These are phyloP conservation scores for Galeopsis tetrahit DNA, from an alignment of 257 asterid genomes.

Conservation along the genomic window DNA sequence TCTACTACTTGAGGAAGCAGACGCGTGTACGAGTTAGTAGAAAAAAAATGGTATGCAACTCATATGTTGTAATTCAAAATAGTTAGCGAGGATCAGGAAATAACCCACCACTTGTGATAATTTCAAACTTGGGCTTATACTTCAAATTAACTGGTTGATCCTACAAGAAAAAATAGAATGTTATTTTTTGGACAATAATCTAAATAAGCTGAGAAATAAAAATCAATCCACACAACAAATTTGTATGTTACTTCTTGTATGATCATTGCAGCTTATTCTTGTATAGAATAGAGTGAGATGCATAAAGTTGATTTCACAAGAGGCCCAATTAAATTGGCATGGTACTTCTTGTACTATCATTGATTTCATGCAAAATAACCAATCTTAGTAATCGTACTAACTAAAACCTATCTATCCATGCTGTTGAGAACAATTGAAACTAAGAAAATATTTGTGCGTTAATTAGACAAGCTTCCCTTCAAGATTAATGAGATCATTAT, in stretches of 20 bases:
- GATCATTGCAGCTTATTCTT: no score
- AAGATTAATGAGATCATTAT: not conserved
- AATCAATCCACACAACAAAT: not conserved
- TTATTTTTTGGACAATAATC: no score
- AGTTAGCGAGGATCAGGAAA: slow-evolving; percentile 25
- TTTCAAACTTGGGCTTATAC: slow-evolving; percentile 82
- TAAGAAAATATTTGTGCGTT: not conserved
- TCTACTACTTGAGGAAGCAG: slow-evolving; percentile 80
- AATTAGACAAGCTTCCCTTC: not conserved
- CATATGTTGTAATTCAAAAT: slow-evolving; percentile 6
- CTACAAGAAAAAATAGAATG: slow-evolving; percentile 96
- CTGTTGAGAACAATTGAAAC: not conserved
- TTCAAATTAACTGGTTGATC: slow-evolving; percentile 95
- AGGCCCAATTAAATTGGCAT: not conserved
- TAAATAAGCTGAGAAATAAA: not conserved
- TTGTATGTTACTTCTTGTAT: not conserved
- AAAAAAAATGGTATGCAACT: not conserved
- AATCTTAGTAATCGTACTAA: not conserved
- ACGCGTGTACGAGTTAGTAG: slow-evolving; percentile 22
- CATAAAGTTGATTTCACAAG: not conserved
- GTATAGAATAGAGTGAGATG: not conserved
- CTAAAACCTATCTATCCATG: not conserved
- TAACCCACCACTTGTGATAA: slow-evolving; percentile 71
- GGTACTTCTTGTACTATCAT: not conserved
- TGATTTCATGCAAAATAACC: not conserved